These are phyloP conservation scores for Podospora conica DNA, from an alignment of 495 filamentous ascomycete genomes.

Conservation along the genomic window DNA sequence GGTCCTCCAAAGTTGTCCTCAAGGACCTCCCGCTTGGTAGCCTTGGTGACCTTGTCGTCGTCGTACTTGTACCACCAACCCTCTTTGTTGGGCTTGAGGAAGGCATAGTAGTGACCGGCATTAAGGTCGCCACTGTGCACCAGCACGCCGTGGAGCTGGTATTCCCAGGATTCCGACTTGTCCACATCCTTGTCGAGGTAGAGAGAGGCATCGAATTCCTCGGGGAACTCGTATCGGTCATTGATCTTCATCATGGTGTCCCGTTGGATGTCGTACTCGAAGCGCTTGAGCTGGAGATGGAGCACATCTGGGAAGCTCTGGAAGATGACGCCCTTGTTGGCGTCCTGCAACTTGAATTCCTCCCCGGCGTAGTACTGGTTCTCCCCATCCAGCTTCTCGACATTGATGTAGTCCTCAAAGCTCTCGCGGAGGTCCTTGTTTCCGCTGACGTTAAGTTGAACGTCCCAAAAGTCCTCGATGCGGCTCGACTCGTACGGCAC, in stretches of 20 bases:
- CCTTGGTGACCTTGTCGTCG: slow-evolving; percentile 90
- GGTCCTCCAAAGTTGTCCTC: slow-evolving; percentile 97
- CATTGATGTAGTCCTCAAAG: slow-evolving; percentile 92
- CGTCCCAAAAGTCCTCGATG: slow-evolving; percentile 97
- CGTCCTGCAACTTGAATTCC: slow-evolving; percentile 87
- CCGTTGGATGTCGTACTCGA: slow-evolving; percentile 92
- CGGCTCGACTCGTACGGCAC: slow-evolving; percentile 94
- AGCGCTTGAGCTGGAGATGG: slow-evolving; percentile 93
- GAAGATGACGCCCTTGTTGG: slow-evolving; percentile 96
- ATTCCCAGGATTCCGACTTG: slow-evolving; percentile 79
- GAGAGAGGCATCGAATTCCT: slow-evolving; percentile 80
- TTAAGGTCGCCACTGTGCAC: slow-evolving; percentile 96
- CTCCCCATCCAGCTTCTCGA: slow-evolving; percentile 94
- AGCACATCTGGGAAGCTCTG: slow-evolving; percentile 91
- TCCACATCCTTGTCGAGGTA: slow-evolving; percentile 87
- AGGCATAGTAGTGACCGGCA: slow-evolving; percentile 98
- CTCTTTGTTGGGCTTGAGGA: slow-evolving; percentile 85
- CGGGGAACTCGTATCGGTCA: slow-evolving; percentile 94
- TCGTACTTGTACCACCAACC: slow-evolving; percentile 96
- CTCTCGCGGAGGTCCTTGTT: slow-evolving; percentile 90
- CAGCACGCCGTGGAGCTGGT: slow-evolving; percentile 89
- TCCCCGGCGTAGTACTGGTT: slow-evolving; percentile 94
- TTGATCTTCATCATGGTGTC: slow-evolving; percentile 99
- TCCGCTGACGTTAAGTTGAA: slow-evolving; percentile 92
- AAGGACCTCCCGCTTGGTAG: slow-evolving; percentile 82